Base-by-base conservation (phyloP, 78 protist genomes). In the Paulinella micropora region DNA sequence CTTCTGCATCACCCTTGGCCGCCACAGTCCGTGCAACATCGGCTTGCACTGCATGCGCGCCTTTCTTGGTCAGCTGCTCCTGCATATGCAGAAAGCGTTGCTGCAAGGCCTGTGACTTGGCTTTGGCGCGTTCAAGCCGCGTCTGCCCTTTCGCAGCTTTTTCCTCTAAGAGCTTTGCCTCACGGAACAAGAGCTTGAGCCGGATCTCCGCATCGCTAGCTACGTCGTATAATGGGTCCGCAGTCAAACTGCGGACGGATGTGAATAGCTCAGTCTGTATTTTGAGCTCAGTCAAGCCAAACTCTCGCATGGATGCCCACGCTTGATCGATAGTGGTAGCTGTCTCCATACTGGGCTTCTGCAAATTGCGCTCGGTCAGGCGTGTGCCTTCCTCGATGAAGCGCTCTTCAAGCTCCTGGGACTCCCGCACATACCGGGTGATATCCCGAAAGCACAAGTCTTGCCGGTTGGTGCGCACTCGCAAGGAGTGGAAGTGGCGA, bases 401-500 rank as follows among this genome's bases (percentile, higher is more conserved):
- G 6, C 34, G 29, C 34, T 81, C 84, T 15, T 81, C 84, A 29
- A 31, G 84, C 38, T 15, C 84, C 15, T 81, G 84, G 37, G 84
- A 15, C 6, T 4, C 4, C 84, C 28, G 9, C 38, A 81, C 26
- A 15, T 81, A 81, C 84, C 28, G 4, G 34, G 28, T 29, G 28
- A 81, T 15, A 29, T 28, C 6, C 38, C 28, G 9, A 29, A 81
- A 81, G 84, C 4, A 81, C 38, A 81, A 31, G 84, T 81, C 28
- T 29, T 81, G 84, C 15, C 28, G 9, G 34, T 29, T 15, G 38
- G 84, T 31, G 15, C 28, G 84, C 39, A 81, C 40, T 26, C 40
- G 3, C 67, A 40, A 39, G 2, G 89, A 87, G 37, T 87, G 89
- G 85, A 23, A 87, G 37, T 39, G 89, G 41, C 51, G 89, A 39